phyloP scores from a whole-genome alignment of 2,329 filamentous ascomycete genomes.

The Sporothrix variecibatus region DNA sequence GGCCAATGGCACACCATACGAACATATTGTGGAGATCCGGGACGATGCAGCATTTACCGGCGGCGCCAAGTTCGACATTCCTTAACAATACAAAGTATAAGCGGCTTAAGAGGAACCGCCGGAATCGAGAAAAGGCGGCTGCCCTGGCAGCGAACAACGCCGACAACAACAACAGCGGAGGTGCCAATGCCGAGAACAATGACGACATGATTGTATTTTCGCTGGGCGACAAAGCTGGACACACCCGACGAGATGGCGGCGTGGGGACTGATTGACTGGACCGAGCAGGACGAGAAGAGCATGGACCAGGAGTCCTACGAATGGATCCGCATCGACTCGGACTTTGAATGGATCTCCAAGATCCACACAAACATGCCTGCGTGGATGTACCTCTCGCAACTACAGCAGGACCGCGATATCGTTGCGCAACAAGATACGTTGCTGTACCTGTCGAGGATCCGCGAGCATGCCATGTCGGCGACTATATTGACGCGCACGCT shows the following conservation, averaged over 20 bases:
- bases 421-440: slow-evolving; percentile 81
- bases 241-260: slow-evolving; percentile 76
- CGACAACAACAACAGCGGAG: not conserved
- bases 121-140: slow-evolving; percentile 75
- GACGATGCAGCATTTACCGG: slow-evolving; percentile 66
- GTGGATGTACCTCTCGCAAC: slow-evolving; percentile 97
- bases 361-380: slow-evolving; percentile 80
- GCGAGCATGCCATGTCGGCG: slow-evolving; percentile 77
- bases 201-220: slow-evolving; percentile 79
- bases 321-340: slow-evolving; percentile 97
- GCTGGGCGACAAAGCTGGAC: slow-evolving; percentile 86
- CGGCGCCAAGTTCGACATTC: slow-evolving; percentile 80
- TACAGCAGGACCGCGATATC: slow-evolving; percentile 95
- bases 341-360: slow-evolving; percentile 96
- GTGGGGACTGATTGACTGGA: slow-evolving; percentile 89
- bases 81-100: slow-evolving; percentile 99
- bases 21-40: slow-evolving; percentile 95
- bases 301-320: slow-evolving; percentile 98
- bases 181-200: slow-evolving; percentile 59
- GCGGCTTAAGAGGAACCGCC: slow-evolving; percentile 82
- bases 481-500: slow-evolving; percentile 87
- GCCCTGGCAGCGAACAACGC: slow-evolving; percentile 53
- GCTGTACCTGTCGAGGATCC: slow-evolving; percentile 67
- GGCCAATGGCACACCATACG: slow-evolving; percentile 95
- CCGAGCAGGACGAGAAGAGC: slow-evolving; percentile 78